phyloP scores from a whole-genome alignment of 345 rosid genomes.

The Eucalyptus regnans region DNA sequence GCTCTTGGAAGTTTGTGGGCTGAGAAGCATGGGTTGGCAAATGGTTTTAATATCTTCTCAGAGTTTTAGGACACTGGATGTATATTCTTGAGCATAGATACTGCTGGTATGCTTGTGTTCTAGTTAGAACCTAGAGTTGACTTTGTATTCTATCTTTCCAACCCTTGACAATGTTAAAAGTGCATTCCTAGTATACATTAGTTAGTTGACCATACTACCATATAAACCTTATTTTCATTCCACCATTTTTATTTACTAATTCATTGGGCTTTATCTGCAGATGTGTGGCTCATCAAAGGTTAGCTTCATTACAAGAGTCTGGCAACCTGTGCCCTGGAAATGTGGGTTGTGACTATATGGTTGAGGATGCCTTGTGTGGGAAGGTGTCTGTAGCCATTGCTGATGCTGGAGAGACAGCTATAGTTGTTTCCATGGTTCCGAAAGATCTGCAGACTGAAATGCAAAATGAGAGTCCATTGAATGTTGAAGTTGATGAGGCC shows the following conservation, averaged over 20 bases:
- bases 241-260: neutral
- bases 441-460: constrained; percentile 29
- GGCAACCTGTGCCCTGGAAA: constrained; percentile 20
- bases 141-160: neutral
- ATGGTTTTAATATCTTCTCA: neutral
- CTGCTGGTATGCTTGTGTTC: neutral
- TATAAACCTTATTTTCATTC: neutral
- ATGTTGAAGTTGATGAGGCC: constrained; percentile 16
- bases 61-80: neutral
- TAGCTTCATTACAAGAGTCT: constrained; percentile 14
- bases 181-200: neutral
- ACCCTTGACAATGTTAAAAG: neutral
- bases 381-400: constrained; percentile 75
- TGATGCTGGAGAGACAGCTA: constrained; percentile 91
- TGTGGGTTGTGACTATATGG: constrained; percentile 23
- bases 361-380: constrained; percentile 41
- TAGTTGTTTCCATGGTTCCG: constrained; percentile 74
- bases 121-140: neutral
- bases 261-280: constrained; percentile 24
- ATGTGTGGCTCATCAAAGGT: constrained; percentile 44
- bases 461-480: constrained; percentile 19
- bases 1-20: neutral
- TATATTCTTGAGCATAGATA: neutral
- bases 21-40: neutral
- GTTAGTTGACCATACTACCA: neutral